phyloP scores from a whole-genome alignment of 768 basidiomycete species.

The Terana coerulea region DNA sequence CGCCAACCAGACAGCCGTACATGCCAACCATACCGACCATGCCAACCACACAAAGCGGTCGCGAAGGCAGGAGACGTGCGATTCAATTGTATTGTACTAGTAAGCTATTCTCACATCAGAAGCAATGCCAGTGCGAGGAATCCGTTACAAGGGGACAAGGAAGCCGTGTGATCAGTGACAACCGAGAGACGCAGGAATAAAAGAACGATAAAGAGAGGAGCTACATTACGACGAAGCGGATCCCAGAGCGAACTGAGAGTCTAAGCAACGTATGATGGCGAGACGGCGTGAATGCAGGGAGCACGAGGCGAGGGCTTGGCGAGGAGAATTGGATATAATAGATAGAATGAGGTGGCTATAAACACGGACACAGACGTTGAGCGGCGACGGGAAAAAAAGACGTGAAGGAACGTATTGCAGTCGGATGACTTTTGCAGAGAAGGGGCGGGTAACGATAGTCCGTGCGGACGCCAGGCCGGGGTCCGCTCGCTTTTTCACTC shows the following conservation, averaged over 20 bases:
- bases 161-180: slow-evolving; percentile 9
- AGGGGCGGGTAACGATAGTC: slow-evolving; percentile 6
- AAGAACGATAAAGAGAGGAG: not conserved
- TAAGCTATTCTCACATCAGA: slow-evolving; percentile 22
- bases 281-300: not conserved
- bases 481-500: slow-evolving; percentile 12
- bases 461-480: not conserved
- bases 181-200: not conserved
- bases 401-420: slow-evolving; percentile 5
- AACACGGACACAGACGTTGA: slow-evolving; percentile 3
- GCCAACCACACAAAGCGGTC: too few relatives aligned
- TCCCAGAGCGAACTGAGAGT: not conserved
- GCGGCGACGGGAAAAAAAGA: not conserved
- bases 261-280: not conserved
- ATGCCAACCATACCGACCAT: too few relatives aligned
- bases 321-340: slow-evolving; percentile 12
- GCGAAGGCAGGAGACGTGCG: not conserved
- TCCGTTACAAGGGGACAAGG: slow-evolving; percentile 19
- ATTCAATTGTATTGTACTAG: slow-evolving; percentile 15
- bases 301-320: slow-evolving; percentile 2
- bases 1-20: too few relatives aligned
- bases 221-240: slow-evolving; percentile 4
- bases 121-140: slow-evolving; percentile 16
- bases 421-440: slow-evolving; percentile 11
- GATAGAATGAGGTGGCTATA: slow-evolving; percentile 10